Conservation (phyloP, 2,329 filamentous ascomycete species). For the Sporothrix brasiliensis region DNA sequence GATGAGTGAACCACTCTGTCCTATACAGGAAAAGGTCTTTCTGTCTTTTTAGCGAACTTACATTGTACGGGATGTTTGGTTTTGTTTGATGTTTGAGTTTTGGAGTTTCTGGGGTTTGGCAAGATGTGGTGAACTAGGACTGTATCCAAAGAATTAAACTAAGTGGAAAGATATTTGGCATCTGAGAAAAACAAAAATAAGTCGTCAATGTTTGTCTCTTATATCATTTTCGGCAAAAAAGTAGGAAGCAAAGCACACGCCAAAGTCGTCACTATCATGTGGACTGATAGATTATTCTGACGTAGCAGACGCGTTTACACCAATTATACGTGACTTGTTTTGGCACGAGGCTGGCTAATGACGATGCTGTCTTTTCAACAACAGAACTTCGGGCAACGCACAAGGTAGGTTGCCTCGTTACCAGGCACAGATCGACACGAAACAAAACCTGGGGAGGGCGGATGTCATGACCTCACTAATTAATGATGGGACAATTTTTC, state of each 20-base stretch:
- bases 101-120: background rate
- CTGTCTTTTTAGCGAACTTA: background rate
- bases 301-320: background rate
- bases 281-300: slow-evolving; percentile 11
- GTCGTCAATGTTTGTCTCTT: background rate
- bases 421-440: slow-evolving; percentile 7
- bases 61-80: background rate
- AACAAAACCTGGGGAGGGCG: background rate
- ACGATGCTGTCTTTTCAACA: background rate
- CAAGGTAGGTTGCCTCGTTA: no score
- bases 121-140: background rate
- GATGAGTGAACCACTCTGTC: background rate
- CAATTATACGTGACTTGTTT: background rate
- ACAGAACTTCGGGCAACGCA: background rate
- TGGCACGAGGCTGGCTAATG: background rate
- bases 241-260: background rate
- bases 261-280: background rate
- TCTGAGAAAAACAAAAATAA: background rate
- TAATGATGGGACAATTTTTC: background rate
- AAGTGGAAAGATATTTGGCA: background rate
- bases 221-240: background rate
- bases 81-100: background rate
- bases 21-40: background rate
- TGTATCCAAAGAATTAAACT: no score
- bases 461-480: slow-evolving; percentile 14